Conservation (phyloP, 352 stramenopile genomes). For the Phytophthora niederhauseri region DNA sequence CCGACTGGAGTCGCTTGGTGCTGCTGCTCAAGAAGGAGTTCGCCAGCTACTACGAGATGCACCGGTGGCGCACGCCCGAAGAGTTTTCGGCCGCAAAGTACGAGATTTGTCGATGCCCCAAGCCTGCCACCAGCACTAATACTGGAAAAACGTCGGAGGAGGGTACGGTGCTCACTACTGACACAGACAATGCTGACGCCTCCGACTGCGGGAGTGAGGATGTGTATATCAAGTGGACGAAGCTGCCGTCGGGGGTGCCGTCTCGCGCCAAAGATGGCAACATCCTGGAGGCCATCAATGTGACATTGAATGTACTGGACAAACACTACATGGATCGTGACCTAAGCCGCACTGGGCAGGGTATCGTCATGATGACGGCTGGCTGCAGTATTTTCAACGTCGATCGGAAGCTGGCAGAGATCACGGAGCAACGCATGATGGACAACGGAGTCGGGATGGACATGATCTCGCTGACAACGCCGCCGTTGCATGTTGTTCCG, state of each 20-base stretch:
- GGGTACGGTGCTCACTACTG: background rate
- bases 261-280: conserved; percentile 96
- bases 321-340: conserved; percentile 99
- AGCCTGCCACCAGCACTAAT: background rate
- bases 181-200: conserved; percentile 1
- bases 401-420: conserved; percentile 90
- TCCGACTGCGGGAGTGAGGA: conserved; percentile 19
- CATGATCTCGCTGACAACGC: conserved; percentile 95
- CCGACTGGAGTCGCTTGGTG: conserved; percentile 93
- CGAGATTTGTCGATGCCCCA: conserved; percentile 46
- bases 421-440: conserved; percentile 99
- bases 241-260: conserved; percentile 79
- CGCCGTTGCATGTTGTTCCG: conserved; percentile 97
- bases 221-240: conserved; percentile 60
- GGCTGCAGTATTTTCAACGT: conserved; percentile 97
- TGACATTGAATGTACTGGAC: conserved; percentile 98
- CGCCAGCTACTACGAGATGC: conserved; percentile 86
- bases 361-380: conserved; percentile 96
- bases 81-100: conserved; percentile 61
- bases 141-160: background rate
- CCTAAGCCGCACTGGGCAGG: conserved; percentile 95
- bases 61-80: conserved; percentile 68
- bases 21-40: conserved; percentile 95
- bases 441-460: conserved; percentile 99
- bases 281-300: conserved; percentile 98